phyloP scores from a whole-genome alignment of 208 protist species.

The Wallacemonas rigidus region DNA sequence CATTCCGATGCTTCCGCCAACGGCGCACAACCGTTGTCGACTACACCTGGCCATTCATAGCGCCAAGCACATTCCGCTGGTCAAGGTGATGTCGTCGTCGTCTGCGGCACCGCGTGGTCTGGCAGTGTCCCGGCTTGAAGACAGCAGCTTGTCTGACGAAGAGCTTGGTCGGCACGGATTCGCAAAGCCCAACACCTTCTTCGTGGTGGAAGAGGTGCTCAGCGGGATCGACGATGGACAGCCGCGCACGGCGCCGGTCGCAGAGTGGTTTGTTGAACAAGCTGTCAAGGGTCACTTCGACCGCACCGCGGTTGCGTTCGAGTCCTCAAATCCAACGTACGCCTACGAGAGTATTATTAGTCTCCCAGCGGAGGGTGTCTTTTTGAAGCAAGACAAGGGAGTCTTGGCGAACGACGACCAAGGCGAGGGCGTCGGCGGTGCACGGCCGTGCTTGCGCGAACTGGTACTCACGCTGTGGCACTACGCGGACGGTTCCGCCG shows the following conservation, averaged over 20 bases:
- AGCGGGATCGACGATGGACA: constrained; percentile 33
- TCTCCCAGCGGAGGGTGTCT: constrained; percentile 44
- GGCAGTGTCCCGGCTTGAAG: neutral
- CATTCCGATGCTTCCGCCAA: neutral
- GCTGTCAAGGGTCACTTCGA: constrained; percentile 66
- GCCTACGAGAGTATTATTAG: constrained; percentile 71
- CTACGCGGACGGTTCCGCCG: constrained; percentile 6
- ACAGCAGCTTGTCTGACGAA: constrained; percentile 26
- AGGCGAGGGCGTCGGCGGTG: neutral
- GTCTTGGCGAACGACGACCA: neutral
- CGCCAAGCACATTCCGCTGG: constrained; percentile 57
- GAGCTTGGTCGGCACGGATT: constrained; percentile 35
- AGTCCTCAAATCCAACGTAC: constrained; percentile 59
- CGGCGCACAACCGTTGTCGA: constrained; percentile 26
- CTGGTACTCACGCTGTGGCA: constrained; percentile 71
- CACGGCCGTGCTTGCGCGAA: constrained; percentile 40
- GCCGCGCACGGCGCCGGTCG: constrained; percentile 30
- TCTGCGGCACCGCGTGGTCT: neutral
- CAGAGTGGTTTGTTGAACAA: constrained; percentile 71
- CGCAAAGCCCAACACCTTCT: constrained; percentile 57
- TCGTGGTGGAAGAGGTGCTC: constrained; percentile 79
- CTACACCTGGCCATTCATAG: constrained; percentile 57
- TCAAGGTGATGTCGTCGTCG: constrained; percentile 33
- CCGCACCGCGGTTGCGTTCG: constrained; percentile 51
- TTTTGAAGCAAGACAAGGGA: constrained; percentile 8